Base-by-base conservation (phyloP, 331 rosid genomes). In the Rhamnella rubrinervis region DNA sequence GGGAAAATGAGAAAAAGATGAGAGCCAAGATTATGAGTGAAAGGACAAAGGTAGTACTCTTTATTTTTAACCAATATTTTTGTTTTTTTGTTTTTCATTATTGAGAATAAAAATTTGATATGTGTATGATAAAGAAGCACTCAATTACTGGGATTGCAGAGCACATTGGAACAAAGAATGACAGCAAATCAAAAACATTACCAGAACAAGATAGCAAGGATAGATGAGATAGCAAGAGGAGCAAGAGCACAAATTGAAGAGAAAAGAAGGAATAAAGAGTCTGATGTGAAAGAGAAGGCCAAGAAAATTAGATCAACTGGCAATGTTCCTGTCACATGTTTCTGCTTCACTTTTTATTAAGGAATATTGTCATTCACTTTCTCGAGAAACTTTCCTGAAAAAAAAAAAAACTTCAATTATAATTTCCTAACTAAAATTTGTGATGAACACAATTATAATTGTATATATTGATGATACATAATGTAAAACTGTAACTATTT, bases 1-100 rank as follows among this genome's bases (percentile, higher is more conserved):
- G 89, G 91, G 88, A 91, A 78, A 72, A 71, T 39, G 76, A 86
- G 82, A 82, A 80, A 73, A 91, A 76, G 73, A 74, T 64, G 85
- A 79, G 80, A 44, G 88, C 80, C 18, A 84, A 84, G 77, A 57
- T 58, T 50, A 85, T 87, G 59, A 61, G 70, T 76, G 92, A 83
- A 75, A 83, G 65, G 67, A 88, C 62, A 71, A 80, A 81, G 85
- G 91, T 86, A 71, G 91, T 86, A 71, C 46, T 67, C 15, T 16
- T 65, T 49, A 9, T 47, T 8, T 47, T n/a, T 6, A 52, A 6
- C 58, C 16, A 35, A n/a, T n/a, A n/a, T n/a, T n/a, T n/a, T n/a
- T n/a, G n/a, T n/a, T n/a, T 39, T 53, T 10, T 25, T 57, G 20
- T 47, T 41, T 52, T 76, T 14, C 9, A 12, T 19, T 68, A 21